Evolutionary conservation across 2,329 filamentous ascomycete species (phyloP), one percentile per base, ranked within the genome.

Genomic region (Penicillium sp.): DNA sequence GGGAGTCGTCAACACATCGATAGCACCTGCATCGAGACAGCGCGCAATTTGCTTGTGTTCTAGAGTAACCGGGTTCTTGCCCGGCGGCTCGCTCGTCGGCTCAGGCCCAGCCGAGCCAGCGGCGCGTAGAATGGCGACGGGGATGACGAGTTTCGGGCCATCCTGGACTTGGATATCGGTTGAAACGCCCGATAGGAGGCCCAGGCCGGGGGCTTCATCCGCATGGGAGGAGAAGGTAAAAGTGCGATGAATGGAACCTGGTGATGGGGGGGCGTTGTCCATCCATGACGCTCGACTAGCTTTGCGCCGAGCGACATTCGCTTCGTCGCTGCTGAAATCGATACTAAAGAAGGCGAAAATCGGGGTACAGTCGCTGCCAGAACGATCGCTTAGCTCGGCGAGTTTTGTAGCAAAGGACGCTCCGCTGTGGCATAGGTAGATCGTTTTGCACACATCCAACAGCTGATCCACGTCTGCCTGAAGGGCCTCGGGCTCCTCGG

Each of bases 11-110:
- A 96, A 78, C 42, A 95, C 88, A 69, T 97, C 92, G 27, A 87
- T 79, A 9, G 92, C 92, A 31, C 93, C 93, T 3, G 87, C 82
- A 63, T 95, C 89, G 23, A 97, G 73, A 64, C 89, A 95, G 61
- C 79, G 82, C 58, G 84, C 81, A 52, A 91, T 77, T 44, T 78
- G 72, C 38, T 75, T 72, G 10, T 76, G 75, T 51, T 82, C 76
- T 39, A 54, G 31, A 1, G 56, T 59, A 7, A 73, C 68, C 18
- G 73, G 65, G 37, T 64, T 45, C 66, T 66, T 41, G 39, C 42
- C 46, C 54, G 66, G 63, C 25, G 57, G 49, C 54, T 54, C 48
- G 54, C 45, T 50, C 56, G 52, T 50, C 52, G 47, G 44, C 48
- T 47, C 44, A 38, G 54, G 46, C 46, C 57, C 10, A 55, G 58